A percentile compares a stretch with the other conserved stretches of the same genome.
Conservation (phyloP, 768 basidiomycete genomes). For the Candolleomyces efflorescens region DNA sequence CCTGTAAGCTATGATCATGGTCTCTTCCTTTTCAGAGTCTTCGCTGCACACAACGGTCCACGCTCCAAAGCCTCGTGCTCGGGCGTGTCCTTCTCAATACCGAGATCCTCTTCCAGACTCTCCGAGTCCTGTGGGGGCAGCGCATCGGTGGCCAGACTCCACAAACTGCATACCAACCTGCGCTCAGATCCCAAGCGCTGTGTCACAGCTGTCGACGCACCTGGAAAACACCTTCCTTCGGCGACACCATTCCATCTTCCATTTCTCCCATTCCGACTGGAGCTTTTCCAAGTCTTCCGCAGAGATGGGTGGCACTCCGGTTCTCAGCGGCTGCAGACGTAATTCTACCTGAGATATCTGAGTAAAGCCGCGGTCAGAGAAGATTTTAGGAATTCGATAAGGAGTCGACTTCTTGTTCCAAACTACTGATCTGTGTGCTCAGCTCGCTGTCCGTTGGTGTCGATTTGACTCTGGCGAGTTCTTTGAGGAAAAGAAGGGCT, state of each 20-base stretch:
- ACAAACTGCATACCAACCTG: conserved; percentile 49
- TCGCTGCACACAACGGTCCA: conserved; percentile 49
- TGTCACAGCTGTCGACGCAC: conserved; percentile 39
- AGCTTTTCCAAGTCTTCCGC: conserved; percentile 64
- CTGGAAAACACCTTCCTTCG: conserved; percentile 72
- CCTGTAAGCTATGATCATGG: conserved; percentile 6
- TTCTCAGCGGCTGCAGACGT: conserved; percentile 61
- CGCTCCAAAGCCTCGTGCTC: conserved; percentile 69
- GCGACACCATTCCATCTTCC: conserved; percentile 78
- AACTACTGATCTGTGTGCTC: conserved; percentile 44
- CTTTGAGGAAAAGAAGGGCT: conserved; percentile 30
- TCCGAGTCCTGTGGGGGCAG: conserved; percentile 61
- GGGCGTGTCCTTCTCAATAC: conserved; percentile 70
- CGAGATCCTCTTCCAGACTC: conserved; percentile 72
- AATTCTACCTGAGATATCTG: conserved; percentile 47
- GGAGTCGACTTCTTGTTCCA: conserved; percentile 45
- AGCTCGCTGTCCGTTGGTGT: conserved; percentile 72
- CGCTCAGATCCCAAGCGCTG: conserved; percentile 1
- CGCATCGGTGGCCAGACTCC: conserved; percentile 66
- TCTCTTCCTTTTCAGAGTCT: conserved; percentile 51
- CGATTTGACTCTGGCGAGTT: conserved; percentile 57
- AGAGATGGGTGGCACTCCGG: conserved; percentile 64
- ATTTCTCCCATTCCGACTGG: conserved; percentile 72
- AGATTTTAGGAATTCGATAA: neutral
- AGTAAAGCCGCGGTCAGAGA: conserved; percentile 7